Evolutionary conservation across 2,329 filamentous ascomycete genomes (phyloP).

Genomic region (Claviceps lovelessii): DNA sequence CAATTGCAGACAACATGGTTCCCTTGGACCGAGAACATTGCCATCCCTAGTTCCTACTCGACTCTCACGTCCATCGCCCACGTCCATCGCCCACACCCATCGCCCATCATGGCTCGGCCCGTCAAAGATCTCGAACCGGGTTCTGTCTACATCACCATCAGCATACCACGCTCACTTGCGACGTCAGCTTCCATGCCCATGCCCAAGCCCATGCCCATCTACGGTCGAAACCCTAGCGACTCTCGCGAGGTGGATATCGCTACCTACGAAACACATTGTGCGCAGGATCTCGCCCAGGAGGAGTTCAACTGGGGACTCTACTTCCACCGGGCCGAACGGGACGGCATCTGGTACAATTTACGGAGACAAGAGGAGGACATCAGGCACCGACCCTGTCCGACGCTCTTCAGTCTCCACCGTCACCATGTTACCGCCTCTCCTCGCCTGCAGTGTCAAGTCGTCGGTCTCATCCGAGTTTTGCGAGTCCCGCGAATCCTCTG

Average conservation of each 20-base stretch:
- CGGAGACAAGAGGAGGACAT: background rate
- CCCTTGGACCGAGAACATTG: background rate
- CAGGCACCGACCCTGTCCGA: background rate
- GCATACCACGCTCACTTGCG: background rate
- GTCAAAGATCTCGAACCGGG: constrained; percentile 4
- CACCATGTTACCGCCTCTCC: constrained; percentile 12
- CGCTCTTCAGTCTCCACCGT: constrained; percentile 10
- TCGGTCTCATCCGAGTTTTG: constrained; percentile 19
- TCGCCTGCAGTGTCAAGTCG: constrained; percentile 14
- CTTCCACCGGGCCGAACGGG: constrained; percentile 14
- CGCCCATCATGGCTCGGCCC: constrained; percentile 1
- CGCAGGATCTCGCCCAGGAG: constrained; percentile 11
- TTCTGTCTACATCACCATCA: constrained; percentile 5
- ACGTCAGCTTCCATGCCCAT: background rate
- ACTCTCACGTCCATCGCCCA: too few relatives aligned
- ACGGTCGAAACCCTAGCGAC: background rate
- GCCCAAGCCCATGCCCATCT: background rate
- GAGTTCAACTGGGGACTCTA: constrained; percentile 25
- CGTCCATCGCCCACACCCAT: too few relatives aligned
- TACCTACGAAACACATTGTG: constrained; percentile 10
- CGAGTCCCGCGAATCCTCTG: constrained; percentile 9
- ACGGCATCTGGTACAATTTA: constrained; percentile 16
- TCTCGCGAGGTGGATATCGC: constrained; percentile 7
- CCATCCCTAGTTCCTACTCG: too few relatives aligned
- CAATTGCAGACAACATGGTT: too few relatives aligned